Evolutionary conservation across 2,329 filamentous ascomycete genomes (phyloP).

Genomic region (Bipolaris cookei): DNA sequence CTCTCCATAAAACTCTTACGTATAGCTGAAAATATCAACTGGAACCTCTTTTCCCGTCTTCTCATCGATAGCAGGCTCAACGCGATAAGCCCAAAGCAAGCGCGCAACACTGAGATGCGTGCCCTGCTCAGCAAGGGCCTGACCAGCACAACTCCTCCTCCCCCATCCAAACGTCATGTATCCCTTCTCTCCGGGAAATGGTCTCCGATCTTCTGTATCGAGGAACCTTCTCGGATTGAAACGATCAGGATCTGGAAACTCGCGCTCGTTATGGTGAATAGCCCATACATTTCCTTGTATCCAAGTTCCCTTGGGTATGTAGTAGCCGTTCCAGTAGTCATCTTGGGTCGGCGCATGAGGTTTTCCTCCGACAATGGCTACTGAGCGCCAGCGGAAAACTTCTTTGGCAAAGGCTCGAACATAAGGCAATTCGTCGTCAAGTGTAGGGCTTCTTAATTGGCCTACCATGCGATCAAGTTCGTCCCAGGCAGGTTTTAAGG

Average conservation of each 20-base stretch:
- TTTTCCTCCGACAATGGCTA: constrained; percentile 45
- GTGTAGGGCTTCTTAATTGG: constrained; percentile 37
- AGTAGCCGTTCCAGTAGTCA: constrained; percentile 46
- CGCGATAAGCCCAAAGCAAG: constrained; percentile 63
- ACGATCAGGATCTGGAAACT: constrained; percentile 13
- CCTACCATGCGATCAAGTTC: constrained; percentile 44
- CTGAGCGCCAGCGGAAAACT: constrained; percentile 42
- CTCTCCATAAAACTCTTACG: not conserved
- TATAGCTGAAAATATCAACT: constrained; percentile 55
- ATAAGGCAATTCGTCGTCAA: constrained; percentile 43
- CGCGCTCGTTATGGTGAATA: constrained; percentile 49
- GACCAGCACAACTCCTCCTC: constrained; percentile 63
- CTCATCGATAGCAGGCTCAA: constrained; percentile 51
- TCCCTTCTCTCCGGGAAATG: constrained; percentile 53
- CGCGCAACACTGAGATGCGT: constrained; percentile 64
- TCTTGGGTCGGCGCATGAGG: constrained; percentile 44
- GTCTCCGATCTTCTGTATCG: constrained; percentile 31
- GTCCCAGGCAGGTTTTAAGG: constrained; percentile 37
- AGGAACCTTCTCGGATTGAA: constrained; percentile 13
- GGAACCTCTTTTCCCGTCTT: constrained; percentile 55
- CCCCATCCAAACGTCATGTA: constrained; percentile 63
- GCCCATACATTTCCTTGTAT: constrained; percentile 51
- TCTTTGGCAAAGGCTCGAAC: constrained; percentile 50
- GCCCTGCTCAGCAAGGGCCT: constrained; percentile 65
- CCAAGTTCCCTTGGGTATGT: constrained; percentile 50